Percentiles rank a stretch among this genome's conserved stretches.
phyloP scores from a whole-genome alignment of 805 yeast genomes.

The Wickerhamomyces mucosus region DNA sequence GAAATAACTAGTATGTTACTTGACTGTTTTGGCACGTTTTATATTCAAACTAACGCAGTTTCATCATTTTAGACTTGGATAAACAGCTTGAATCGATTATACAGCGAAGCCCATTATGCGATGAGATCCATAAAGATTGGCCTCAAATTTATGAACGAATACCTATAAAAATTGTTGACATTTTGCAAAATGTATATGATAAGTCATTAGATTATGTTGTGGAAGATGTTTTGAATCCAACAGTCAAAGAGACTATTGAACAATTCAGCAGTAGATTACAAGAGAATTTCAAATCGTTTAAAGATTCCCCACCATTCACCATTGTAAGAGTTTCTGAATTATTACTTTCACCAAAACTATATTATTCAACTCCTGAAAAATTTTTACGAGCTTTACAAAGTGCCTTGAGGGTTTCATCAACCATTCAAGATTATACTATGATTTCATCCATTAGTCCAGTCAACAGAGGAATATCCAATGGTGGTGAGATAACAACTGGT shows the following conservation, averaged over 20 bases:
- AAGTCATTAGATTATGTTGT: slow-evolving; percentile 1
- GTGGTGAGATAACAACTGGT: background rate
- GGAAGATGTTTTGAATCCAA: slow-evolving; percentile 7
- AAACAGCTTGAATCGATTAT: too few species aligned
- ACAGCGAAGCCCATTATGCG: too few species aligned
- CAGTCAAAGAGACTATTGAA: slow-evolving; percentile 2
- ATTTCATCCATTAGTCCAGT: too few species aligned
- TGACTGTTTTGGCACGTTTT: too few species aligned
- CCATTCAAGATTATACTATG: slow-evolving; percentile 6
- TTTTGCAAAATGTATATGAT: slow-evolving; percentile 5
- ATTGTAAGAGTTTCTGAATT: slow-evolving; percentile 38
- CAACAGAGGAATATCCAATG: background rate
- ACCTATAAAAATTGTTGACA: slow-evolving; percentile 4
- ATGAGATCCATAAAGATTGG: too few species aligned
- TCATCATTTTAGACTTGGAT: too few species aligned
- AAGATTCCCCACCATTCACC: slow-evolving; percentile 36
- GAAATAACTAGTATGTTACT: too few species aligned
- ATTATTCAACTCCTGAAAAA: slow-evolving; percentile 29
- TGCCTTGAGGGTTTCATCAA: slow-evolving; percentile 12
- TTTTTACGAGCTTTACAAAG: slow-evolving; percentile 33
- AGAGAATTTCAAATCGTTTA: slow-evolving; percentile 7
- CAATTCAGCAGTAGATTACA: slow-evolving; percentile 4
- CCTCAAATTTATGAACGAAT: slow-evolving; percentile 4
- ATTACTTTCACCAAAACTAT: slow-evolving; percentile 30
- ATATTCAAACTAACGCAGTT: too few species aligned